phyloP scores from a whole-genome alignment of 2,329 filamentous ascomycete species.

The Fusarium secorum region DNA sequence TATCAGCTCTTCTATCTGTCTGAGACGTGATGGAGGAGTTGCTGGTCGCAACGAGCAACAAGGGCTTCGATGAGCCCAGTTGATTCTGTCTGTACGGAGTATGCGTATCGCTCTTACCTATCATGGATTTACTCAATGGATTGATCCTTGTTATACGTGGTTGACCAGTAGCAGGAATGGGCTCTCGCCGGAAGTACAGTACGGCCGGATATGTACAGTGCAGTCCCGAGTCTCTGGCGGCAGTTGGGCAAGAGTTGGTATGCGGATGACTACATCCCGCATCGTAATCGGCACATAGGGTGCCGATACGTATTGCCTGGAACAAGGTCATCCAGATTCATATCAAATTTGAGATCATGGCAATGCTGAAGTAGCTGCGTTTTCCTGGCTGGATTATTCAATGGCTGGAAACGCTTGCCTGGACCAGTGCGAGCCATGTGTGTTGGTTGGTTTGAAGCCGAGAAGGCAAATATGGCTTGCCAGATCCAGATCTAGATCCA shows the following conservation, averaged over 20 bases:
- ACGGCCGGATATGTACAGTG: background rate
- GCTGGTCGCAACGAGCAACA: constrained; percentile 11
- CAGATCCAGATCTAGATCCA: background rate
- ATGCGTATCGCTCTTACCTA: background rate
- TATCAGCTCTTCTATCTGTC: constrained; percentile 26
- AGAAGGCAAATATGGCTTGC: background rate
- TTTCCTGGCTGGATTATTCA: background rate
- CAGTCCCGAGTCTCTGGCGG: constrained; percentile 25
- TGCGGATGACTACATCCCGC: constrained; percentile 34
- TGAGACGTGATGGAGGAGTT: background rate
- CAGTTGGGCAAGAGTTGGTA: constrained; percentile 31
- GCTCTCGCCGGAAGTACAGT: constrained; percentile 6
- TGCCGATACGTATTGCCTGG: background rate
- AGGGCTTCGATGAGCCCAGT: constrained; percentile 12
- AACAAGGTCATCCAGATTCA: background rate
- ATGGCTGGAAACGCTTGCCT: background rate
- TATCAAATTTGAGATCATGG: background rate
- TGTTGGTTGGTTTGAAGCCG: background rate
- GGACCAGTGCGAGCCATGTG: background rate
- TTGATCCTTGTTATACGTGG: background rate
- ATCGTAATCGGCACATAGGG: constrained; percentile 16
- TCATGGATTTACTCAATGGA: background rate
- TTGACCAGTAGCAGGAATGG: constrained; percentile 31
- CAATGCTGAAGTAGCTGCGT: background rate
- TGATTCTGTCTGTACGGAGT: background rate